Base-by-base conservation (phyloP, 208 protist species). In the Wallacemonas sp. region DNA sequence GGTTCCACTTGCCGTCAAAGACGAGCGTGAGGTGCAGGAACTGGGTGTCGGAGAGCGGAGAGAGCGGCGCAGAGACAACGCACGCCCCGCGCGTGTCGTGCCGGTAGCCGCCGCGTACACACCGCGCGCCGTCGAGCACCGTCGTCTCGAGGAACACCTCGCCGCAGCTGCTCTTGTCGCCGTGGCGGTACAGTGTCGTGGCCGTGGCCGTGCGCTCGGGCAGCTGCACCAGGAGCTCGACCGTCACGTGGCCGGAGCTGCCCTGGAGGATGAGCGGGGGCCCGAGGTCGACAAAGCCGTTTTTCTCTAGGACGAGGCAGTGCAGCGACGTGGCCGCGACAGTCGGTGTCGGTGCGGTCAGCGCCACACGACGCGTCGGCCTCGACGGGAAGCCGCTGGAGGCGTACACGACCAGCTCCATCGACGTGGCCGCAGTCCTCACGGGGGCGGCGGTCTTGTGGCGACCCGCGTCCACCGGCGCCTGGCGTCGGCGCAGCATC, bases 131-230 rank as follows among this genome's bases (percentile, higher is more conserved):
- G 29, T 97, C 93, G 20, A 91, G 76, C 29, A 72, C 70, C 22
- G 81, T 73, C 8, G 82, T 86, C 72, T 97, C 93, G 2, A 97
- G 25, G 70, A 97, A 97, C 14, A 97, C 86, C 55, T 97, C 91
- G 12, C 93, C 91, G 70, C 80, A 92, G 12, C 77, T 95, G 63
- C 70, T 82, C 62, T 85, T 77, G 72, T 97, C 88, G 49, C 93
- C 93, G 74, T 97, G 93, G 42, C 87, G 82, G 72, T 97, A 97
- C 16, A 97, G 73, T n/a, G 81, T 84, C 14, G 76, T 75, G n/a
- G 74, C 73, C 32, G 89, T 84, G 54, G 94, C 81, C 55, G 79
- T 89, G 3, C 52, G 4, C 46, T 89, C 82, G 10, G 92, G 80
- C 0, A 95, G 74, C 77, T 78, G 81, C 39, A 89, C 81, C 85